Evolutionary conservation across 768 basidiomycete species (phyloP).

Genomic region (Polyporus arcularius): DNA sequence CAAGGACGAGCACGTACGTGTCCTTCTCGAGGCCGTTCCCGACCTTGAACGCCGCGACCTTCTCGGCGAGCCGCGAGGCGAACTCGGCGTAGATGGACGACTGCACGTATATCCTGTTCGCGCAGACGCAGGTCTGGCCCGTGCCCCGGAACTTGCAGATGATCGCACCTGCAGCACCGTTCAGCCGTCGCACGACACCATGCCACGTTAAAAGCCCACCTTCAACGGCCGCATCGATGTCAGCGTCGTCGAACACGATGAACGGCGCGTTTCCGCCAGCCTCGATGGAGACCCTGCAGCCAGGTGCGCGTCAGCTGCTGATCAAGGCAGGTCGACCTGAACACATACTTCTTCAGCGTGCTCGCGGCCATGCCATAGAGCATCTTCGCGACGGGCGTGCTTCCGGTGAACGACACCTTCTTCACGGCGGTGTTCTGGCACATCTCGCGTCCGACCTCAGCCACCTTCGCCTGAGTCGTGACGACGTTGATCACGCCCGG

Average conservation of each 20-base stretch:
- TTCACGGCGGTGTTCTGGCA: slow-evolving; percentile 84
- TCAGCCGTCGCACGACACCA: not conserved
- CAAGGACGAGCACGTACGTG: slow-evolving; percentile 49
- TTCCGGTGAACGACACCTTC: slow-evolving; percentile 93
- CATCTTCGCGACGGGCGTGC: slow-evolving; percentile 76
- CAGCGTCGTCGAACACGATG: slow-evolving; percentile 96
- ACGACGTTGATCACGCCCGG: slow-evolving; percentile 95
- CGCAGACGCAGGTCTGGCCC: slow-evolving; percentile 87
- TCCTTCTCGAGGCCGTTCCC: slow-evolving; percentile 83
- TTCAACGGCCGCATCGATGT: slow-evolving; percentile 88
- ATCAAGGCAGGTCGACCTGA: not conserved
- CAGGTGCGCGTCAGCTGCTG: not conserved
- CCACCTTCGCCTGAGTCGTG: slow-evolving; percentile 81
- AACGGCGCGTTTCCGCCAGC: slow-evolving; percentile 96
- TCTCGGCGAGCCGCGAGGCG: slow-evolving; percentile 80
- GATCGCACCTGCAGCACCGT: slow-evolving; percentile 54
- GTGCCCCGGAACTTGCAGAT: slow-evolving; percentile 77
- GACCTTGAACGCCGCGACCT: slow-evolving; percentile 80
- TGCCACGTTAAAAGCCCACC: slow-evolving; percentile 45
- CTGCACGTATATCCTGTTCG: slow-evolving; percentile 93
- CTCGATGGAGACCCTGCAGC: slow-evolving; percentile 65
- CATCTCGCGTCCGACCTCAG: slow-evolving; percentile 91
- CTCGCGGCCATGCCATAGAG: slow-evolving; percentile 72
- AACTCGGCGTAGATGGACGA: slow-evolving; percentile 91
- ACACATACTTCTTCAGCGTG: slow-evolving; percentile 79